These are phyloP conservation scores for Ascochyta fabae DNA, from an alignment of 2,329 filamentous ascomycete species.

Conservation along the genomic window DNA sequence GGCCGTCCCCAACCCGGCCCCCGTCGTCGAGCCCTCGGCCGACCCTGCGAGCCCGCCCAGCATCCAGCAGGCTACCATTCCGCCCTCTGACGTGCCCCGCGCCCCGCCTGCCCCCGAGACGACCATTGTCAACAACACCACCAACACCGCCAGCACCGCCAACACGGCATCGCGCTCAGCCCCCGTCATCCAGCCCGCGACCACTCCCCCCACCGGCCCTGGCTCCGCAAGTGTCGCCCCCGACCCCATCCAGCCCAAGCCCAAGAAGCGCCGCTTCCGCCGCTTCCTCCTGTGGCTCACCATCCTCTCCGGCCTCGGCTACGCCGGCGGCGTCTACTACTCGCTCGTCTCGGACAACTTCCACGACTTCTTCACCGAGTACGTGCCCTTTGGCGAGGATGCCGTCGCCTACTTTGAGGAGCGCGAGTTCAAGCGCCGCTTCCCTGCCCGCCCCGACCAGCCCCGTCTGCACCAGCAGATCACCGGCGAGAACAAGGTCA, in stretches of 20 bases:
- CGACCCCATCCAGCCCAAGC: slow-evolving; percentile 55
- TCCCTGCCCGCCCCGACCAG: slow-evolving; percentile 60
- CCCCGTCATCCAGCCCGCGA: slow-evolving; percentile 40
- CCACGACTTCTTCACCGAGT: slow-evolving; percentile 99
- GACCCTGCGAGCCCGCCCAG: slow-evolving; percentile 45
- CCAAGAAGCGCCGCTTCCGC: slow-evolving; percentile 74
- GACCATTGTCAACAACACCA: slow-evolving; percentile 28
- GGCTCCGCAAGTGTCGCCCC: slow-evolving; percentile 52
- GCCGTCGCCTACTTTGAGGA: slow-evolving; percentile 96
- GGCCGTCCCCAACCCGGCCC: slow-evolving; percentile 45
- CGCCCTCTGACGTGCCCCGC: slow-evolving; percentile 57
- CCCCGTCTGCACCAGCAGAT: slow-evolving; percentile 55
- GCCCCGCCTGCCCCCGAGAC: slow-evolving; percentile 53
- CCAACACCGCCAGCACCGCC: not conserved
- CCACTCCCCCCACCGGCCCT: slow-evolving; percentile 50
- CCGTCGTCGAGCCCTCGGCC: slow-evolving; percentile 48
- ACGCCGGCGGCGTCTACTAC: slow-evolving; percentile 89
- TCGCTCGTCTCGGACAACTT: slow-evolving; percentile 95
- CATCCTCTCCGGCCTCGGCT: slow-evolving; percentile 77
- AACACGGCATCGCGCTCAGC: slow-evolving; percentile 41
- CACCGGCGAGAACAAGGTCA: slow-evolving; percentile 71
- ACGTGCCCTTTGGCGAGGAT: slow-evolving; percentile 91
- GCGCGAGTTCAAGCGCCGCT: slow-evolving; percentile 87
- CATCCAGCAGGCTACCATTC: slow-evolving; percentile 50
- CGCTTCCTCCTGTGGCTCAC: slow-evolving; percentile 78